These are phyloP conservation scores for Pseudogymnoascus sp. DNA, from an alignment of 2,329 filamentous ascomycete species.

Conservation along the genomic window DNA sequence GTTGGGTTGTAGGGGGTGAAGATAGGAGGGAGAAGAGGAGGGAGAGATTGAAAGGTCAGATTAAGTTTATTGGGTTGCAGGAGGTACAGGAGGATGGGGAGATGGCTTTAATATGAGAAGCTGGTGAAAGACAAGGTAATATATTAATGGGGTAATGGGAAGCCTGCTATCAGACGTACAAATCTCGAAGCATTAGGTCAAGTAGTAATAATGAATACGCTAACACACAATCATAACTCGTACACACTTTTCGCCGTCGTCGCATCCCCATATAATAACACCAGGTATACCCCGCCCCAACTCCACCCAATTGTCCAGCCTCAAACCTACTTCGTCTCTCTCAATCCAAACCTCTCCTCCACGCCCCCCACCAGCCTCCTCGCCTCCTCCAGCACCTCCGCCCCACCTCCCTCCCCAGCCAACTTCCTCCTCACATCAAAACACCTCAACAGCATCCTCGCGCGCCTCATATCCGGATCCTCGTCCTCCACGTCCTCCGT, in stretches of 20 bases:
- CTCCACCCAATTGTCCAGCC: neutral
- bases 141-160: neutral
- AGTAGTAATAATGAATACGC: neutral
- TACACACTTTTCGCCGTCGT: neutral
- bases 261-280: neutral
- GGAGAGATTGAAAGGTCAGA: neutral
- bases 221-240: neutral
- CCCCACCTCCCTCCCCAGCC: neutral
- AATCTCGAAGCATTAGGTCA: neutral
- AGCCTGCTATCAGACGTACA: neutral
- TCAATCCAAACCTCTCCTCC: neutral
- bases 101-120: neutral
- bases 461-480: slow-evolving; percentile 1
- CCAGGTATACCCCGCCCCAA: neutral
- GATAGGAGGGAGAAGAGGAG: neutral
- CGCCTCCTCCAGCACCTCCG: neutral
- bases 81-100: neutral
- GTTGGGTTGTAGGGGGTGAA: neutral
- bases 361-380: neutral
- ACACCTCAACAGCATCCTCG: neutral
- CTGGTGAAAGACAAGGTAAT: neutral
- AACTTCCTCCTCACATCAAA: neutral
- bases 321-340: neutral
- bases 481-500: neutral
- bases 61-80: neutral